These are phyloP conservation scores for Neofusicoccum umdonicola DNA, from an alignment of 2,329 filamentous ascomycete species.

Conservation along the genomic window DNA sequence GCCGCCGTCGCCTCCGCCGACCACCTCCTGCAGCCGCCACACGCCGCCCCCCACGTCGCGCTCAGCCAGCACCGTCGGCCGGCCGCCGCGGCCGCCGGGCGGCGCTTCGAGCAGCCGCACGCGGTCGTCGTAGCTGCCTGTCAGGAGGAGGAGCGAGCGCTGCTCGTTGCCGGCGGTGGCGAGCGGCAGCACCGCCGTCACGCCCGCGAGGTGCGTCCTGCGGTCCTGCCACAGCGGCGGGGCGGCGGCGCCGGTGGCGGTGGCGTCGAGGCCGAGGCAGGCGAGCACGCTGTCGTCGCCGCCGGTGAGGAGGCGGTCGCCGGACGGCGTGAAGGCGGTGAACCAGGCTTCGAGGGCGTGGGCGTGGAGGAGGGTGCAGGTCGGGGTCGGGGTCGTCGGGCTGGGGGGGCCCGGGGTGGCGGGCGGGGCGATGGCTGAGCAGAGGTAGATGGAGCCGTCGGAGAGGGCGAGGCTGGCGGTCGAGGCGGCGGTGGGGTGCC, in stretches of 20 bases:
- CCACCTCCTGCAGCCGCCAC: constrained; percentile 73
- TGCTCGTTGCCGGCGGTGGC: constrained; percentile 29
- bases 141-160: constrained; percentile 60
- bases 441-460: constrained; percentile 56
- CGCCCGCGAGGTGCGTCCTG: constrained; percentile 72
- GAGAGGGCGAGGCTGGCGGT: constrained; percentile 71
- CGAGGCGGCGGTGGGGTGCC: constrained; percentile 59
- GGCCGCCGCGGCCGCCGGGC: constrained; percentile 22
- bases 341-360: constrained; percentile 72
- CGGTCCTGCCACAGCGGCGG: constrained; percentile 42
- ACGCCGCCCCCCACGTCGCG: constrained; percentile 74
- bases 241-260: background rate
- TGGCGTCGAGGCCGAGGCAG: constrained; percentile 30
- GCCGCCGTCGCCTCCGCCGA: constrained; percentile 16
- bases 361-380: constrained; percentile 22
- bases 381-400: constrained; percentile 26
- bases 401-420: background rate
- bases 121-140: constrained; percentile 88
- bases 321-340: constrained; percentile 54
- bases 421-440: background rate
- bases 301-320: constrained; percentile 61
- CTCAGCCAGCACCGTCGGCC: constrained; percentile 59
- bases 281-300: constrained; percentile 70
- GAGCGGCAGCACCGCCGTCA: constrained; percentile 81
- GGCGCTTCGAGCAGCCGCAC: constrained; percentile 63